phyloP scores from a whole-genome alignment of 768 basidiomycete species.

The Xanthoconium purpureum region DNA sequence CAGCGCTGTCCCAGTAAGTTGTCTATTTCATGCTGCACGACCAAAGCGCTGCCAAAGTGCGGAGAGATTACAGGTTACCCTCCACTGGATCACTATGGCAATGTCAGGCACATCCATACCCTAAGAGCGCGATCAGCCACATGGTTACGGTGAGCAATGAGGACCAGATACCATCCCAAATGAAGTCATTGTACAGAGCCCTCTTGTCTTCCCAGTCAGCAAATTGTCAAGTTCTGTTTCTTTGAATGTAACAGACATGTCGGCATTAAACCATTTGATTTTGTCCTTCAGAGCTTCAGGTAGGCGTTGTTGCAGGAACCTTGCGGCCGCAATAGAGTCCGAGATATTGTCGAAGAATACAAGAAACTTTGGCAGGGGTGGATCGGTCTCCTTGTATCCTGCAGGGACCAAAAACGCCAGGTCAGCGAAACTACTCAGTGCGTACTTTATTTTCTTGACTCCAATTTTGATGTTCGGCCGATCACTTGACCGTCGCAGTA shows the following conservation, averaged over 20 bases:
- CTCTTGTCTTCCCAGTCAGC: neutral
- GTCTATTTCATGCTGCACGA: neutral
- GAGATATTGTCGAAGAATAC: neutral
- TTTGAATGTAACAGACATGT: neutral
- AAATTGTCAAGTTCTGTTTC: neutral
- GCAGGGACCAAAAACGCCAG: neutral
- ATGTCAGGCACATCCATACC: neutral
- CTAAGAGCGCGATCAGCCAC: no score
- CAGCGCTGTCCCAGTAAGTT: neutral
- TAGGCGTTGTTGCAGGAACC: neutral
- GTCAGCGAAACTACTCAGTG: neutral
- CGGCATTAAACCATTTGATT: neutral
- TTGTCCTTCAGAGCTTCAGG: neutral
- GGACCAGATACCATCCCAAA: neutral
- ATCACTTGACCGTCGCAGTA: neutral
- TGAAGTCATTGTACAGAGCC: neutral
- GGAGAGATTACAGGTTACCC: neutral
- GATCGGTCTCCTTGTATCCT: neutral
- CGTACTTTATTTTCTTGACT: neutral
- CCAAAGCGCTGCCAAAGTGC: neutral
- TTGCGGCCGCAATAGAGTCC: neutral
- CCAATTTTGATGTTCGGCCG: neutral
- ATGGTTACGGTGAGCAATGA: no score
- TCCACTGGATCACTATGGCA: neutral
- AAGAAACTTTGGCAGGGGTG: neutral